Percentiles rank a stretch among this genome's conserved stretches.
These are phyloP conservation scores for Ceratocystis albifundus DNA, from an alignment of 2,329 filamentous ascomycete species.

Conservation along the genomic window DNA sequence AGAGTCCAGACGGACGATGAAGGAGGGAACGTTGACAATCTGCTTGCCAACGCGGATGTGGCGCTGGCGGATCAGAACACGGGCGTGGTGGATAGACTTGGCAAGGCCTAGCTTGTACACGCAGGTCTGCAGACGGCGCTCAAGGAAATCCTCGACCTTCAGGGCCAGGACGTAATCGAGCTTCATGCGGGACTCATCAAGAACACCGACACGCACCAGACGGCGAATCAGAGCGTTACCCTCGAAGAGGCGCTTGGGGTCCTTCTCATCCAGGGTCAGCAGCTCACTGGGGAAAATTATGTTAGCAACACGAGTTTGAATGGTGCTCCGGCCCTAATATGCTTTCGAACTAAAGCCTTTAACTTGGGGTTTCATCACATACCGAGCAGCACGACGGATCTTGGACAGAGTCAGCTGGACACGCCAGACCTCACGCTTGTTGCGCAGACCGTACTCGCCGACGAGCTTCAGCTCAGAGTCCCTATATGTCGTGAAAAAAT, in stretches of 20 bases:
- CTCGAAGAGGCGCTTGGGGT: slow-evolving; percentile 99
- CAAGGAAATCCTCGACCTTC: slow-evolving; percentile 99
- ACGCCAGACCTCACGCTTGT: slow-evolving; percentile 99
- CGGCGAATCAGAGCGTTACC: slow-evolving; percentile 99
- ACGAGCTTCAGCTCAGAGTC: slow-evolving; percentile 99
- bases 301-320: slow-evolving; percentile 15
- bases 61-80: slow-evolving; percentile 98
- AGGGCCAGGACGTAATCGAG: slow-evolving; percentile 99
- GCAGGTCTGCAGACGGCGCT: slow-evolving; percentile 98
- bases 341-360: neutral
- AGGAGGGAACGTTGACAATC: slow-evolving; percentile 99
- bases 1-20: slow-evolving; percentile 98
- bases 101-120: slow-evolving; percentile 99
- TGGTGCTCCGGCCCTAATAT: neutral
- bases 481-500: slow-evolving; percentile 44
- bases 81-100: slow-evolving; percentile 99
- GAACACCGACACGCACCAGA: slow-evolving; percentile 98
- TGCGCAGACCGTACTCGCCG: slow-evolving; percentile 98
- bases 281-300: slow-evolving; percentile 60
- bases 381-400: slow-evolving; percentile 99
- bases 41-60: slow-evolving; percentile 99
- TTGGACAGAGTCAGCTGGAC: slow-evolving; percentile 99
- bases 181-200: slow-evolving; percentile 99
- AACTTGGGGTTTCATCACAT: slow-evolving; percentile 29
- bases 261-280: slow-evolving; percentile 99